Percentiles rank a stretch among this genome's conserved stretches.
Evolutionary conservation across 345 rosid species (phyloP).

Genomic region (Ceriops tagal): DNA sequence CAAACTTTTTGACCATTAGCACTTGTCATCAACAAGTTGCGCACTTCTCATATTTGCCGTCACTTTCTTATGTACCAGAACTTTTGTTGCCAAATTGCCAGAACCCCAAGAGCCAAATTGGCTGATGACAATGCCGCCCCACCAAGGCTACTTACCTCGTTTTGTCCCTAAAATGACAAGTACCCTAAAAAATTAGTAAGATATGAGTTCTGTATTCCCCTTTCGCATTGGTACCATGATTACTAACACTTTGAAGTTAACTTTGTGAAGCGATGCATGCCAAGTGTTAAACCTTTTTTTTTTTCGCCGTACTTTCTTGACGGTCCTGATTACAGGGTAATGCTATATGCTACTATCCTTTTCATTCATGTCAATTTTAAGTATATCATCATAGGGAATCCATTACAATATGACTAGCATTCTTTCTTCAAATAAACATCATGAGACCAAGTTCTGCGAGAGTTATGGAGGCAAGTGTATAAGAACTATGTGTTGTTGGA

Average conservation of each 20-base stretch:
- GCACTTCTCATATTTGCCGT: neutral
- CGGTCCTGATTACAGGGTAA: neutral
- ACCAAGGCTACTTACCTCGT: neutral
- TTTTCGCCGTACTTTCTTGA: neutral
- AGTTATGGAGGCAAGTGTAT: neutral
- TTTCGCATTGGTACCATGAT: too few species aligned
- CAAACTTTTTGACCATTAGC: neutral
- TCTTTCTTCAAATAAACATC: constrained; percentile 7
- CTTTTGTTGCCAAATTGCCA: constrained; percentile 8
- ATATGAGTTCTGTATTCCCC: too few species aligned
- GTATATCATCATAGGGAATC: neutral
- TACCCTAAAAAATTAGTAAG: neutral
- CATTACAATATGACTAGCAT: constrained; percentile 8
- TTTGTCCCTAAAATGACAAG: neutral
- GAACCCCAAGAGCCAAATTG: constrained; percentile 10
- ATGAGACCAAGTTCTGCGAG: constrained; percentile 13
- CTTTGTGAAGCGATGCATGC: neutral
- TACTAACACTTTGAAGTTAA: too few species aligned
- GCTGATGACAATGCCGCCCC: constrained; percentile 12
- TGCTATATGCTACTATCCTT: neutral
- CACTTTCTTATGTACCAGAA: constrained; percentile 6
- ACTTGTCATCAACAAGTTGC: neutral
- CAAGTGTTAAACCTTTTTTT: neutral
- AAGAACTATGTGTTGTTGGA: constrained; percentile 1
- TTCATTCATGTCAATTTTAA: constrained; percentile 12